These are phyloP conservation scores for Ilyonectria destructans DNA, from an alignment of 2,329 filamentous ascomycete genomes.

Conservation along the genomic window DNA sequence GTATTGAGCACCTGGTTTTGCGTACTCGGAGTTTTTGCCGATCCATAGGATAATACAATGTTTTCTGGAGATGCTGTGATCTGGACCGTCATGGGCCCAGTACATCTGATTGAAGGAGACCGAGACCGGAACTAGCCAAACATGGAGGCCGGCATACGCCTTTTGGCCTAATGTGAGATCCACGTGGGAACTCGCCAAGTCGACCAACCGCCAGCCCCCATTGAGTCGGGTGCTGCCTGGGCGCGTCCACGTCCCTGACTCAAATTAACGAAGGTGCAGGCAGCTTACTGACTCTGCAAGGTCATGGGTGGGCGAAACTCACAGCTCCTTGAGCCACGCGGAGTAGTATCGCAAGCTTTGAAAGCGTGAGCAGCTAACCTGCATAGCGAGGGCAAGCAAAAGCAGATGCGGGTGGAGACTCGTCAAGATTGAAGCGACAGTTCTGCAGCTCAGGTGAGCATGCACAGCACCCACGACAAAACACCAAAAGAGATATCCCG, in stretches of 20 bases:
- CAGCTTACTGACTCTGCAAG: background rate
- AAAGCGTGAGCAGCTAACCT: background rate
- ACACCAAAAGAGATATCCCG: conserved; percentile 29
- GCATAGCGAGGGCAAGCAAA: background rate
- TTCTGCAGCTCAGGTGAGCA: conserved; percentile 18
- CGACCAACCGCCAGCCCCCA: background rate
- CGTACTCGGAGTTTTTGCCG: conserved; percentile 5
- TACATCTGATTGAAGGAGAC: conserved; percentile 18
- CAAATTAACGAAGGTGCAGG: background rate
- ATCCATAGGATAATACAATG: conserved; percentile 3
- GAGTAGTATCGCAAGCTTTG: background rate
- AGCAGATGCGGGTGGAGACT: background rate
- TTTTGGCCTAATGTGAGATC: conserved; percentile 27
- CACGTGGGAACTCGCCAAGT: conserved; percentile 16
- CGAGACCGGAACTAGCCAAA: conserved; percentile 17
- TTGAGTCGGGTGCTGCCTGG: background rate
- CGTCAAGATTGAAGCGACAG: conserved; percentile 8
- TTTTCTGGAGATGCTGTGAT: conserved; percentile 17
- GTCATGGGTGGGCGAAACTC: background rate
- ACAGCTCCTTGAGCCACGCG: background rate
- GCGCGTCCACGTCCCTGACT: background rate
- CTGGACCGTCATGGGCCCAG: conserved; percentile 17
- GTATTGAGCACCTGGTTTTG: conserved; percentile 14
- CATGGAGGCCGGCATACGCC: conserved; percentile 21
- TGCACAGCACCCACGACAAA: conserved; percentile 21